Evolutionary conservation across 192 early-diverging fungal genomes (phyloP).

Genomic region (Entomortierella chlamydospora): DNA sequence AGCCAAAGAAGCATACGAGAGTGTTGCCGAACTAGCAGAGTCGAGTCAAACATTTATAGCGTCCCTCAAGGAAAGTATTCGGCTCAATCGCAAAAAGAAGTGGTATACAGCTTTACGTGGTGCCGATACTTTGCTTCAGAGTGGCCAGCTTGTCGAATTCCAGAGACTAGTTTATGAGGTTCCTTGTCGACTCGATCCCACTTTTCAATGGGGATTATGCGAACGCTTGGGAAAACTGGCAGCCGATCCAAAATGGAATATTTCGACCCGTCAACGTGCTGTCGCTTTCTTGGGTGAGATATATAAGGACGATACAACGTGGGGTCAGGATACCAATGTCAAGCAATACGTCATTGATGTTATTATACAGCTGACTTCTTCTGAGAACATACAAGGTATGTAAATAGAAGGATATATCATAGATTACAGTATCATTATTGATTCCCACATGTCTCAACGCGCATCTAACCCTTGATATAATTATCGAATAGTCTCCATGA

Average conservation of each 20-base stretch:
- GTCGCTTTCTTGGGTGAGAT: constrained; percentile 3
- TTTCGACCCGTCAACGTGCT: background rate
- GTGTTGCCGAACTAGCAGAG: background rate
- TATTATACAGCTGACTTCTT: background rate
- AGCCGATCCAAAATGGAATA: constrained; percentile 1
- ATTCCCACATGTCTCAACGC: too few relatives aligned
- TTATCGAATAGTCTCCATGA: background rate
- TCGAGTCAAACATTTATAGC: background rate
- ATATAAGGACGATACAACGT: background rate
- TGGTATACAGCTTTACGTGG: constrained; percentile 4
- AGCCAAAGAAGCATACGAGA: background rate
- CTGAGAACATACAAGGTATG: background rate
- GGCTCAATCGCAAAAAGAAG: background rate
- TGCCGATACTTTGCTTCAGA: background rate
- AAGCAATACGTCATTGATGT: background rate
- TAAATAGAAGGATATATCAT: background rate
- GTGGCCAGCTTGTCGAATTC: background rate
- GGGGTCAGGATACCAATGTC: background rate
- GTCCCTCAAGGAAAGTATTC: background rate
- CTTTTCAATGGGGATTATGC: constrained; percentile 9
- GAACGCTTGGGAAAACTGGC: constrained; percentile 10
- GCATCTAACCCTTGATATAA: too few relatives aligned
- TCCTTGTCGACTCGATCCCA: background rate
- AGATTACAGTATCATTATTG: too few relatives aligned
- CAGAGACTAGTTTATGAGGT: background rate